Evolutionary conservation across 305 asterid genomes (phyloP).

Genomic region (Solanum aculeatissimum): DNA sequence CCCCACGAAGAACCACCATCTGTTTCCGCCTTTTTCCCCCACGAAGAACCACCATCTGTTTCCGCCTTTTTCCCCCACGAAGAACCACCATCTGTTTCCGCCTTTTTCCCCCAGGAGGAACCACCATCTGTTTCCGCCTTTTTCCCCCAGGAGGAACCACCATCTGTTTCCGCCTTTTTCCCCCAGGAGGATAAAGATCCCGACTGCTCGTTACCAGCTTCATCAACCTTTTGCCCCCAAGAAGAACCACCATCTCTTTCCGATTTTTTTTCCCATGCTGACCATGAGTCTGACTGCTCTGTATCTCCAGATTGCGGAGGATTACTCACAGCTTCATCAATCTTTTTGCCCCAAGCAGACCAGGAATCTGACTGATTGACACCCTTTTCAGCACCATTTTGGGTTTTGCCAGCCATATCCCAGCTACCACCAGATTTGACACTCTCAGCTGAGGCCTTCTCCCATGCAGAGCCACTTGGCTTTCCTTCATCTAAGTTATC

Average conservation of each 20-base stretch:
- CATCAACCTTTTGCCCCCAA: slow-evolving; percentile 8
- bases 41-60: background rate
- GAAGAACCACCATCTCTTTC: background rate
- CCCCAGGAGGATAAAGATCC: no score
- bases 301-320: background rate
- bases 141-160: no score
- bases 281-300: background rate
- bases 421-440: slow-evolving; percentile 13
- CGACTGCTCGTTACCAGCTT: background rate
- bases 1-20: background rate
- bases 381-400: slow-evolving; percentile 3
- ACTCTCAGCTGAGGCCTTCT: slow-evolving; percentile 5
- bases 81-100: background rate
- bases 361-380: slow-evolving; percentile 13
- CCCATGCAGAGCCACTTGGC: slow-evolving; percentile 17
- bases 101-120: no score
- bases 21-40: background rate
- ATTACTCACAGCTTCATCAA: background rate
- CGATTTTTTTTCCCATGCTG: slow-evolving; percentile 13
- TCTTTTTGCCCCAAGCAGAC: slow-evolving; percentile 22
- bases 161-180: background rate
- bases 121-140: no score
- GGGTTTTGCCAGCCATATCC: slow-evolving; percentile 8
- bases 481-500: background rate
- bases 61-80: slow-evolving; percentile 1